These are phyloP conservation scores for Boeremia lycopersici DNA, from an alignment of 2,329 filamentous ascomycete genomes.

Conservation along the genomic window DNA sequence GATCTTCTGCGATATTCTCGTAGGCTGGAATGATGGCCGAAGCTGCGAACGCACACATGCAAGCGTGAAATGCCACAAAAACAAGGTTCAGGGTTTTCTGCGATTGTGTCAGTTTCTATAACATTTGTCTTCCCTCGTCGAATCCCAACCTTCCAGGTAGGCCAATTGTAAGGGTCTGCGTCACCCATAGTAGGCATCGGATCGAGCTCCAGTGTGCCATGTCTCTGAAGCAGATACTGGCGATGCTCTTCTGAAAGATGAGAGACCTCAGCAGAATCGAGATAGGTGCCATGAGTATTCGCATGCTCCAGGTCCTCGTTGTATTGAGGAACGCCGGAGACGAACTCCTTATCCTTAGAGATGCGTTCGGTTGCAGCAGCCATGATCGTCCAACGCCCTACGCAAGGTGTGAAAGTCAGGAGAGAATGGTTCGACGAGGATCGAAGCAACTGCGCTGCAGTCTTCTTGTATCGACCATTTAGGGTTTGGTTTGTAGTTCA, in stretches of 20 bases:
- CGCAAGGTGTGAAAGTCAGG: slow-evolving; percentile 2
- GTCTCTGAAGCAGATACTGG: slow-evolving; percentile 58
- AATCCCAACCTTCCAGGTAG: slow-evolving; percentile 53
- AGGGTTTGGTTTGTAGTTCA: slow-evolving; percentile 2
- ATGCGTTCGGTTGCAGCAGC: slow-evolving; percentile 7
- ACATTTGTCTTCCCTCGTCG: background rate
- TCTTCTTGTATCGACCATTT: slow-evolving; percentile 19
- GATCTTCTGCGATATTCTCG: slow-evolving; percentile 58
- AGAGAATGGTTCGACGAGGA: slow-evolving; percentile 2
- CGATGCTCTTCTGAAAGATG: slow-evolving; percentile 53
- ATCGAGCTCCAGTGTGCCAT: slow-evolving; percentile 62
- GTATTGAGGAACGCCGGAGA: slow-evolving; percentile 11
- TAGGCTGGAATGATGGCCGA: slow-evolving; percentile 62
- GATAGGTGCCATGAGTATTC: slow-evolving; percentile 37
- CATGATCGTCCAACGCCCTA: slow-evolving; percentile 3
- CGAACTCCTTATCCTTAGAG: slow-evolving; percentile 6
- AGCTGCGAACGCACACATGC: slow-evolving; percentile 63
- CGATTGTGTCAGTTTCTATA: background rate
- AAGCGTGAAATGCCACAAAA: slow-evolving; percentile 63
- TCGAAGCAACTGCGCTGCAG: background rate
- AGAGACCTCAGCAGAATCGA: slow-evolving; percentile 34
- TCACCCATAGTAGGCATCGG: slow-evolving; percentile 58
- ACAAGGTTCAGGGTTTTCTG: slow-evolving; percentile 60
- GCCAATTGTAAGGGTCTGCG: slow-evolving; percentile 64
- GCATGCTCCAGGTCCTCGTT: slow-evolving; percentile 33